A percentile compares a stretch with the other conserved stretches of the same genome.
Evolutionary conservation across 2,329 filamentous ascomycete genomes (phyloP).

Genomic region (Fusarium sp.): DNA sequence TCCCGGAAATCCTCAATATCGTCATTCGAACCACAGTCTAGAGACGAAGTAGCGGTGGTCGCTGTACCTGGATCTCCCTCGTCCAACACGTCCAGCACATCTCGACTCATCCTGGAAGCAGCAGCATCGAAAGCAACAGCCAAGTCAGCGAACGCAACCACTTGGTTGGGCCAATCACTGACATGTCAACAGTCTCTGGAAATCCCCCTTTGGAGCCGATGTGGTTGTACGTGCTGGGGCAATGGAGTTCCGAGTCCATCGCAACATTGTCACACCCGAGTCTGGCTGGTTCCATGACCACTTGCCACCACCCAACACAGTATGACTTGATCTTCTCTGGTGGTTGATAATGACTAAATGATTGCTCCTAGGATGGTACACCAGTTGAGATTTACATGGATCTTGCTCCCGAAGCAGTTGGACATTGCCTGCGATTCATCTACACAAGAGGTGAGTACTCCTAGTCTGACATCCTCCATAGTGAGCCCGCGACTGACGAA

Average conservation of each 20-base stretch:
- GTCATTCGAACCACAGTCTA: conserved; percentile 12
- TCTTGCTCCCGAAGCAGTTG: conserved; percentile 42
- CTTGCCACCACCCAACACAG: conserved; percentile 45
- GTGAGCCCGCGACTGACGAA: background rate
- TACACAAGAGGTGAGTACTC: conserved; percentile 50
- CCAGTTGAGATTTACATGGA: conserved; percentile 42
- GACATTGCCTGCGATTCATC: conserved; percentile 49
- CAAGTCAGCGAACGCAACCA: conserved; percentile 28
- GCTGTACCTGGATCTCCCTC: conserved; percentile 32
- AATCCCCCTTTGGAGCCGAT: conserved; percentile 48
- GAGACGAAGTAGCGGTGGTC: conserved; percentile 15
- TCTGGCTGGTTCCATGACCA: conserved; percentile 51
- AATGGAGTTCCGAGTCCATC: conserved; percentile 47
- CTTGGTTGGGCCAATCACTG: conserved; percentile 11
- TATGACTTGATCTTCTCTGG: conserved; percentile 23
- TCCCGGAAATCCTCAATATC: conserved; percentile 28
- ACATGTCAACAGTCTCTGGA: conserved; percentile 46
- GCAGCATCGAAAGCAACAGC: conserved; percentile 44
- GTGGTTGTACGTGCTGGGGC: conserved; percentile 43
- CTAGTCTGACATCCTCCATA: background rate
- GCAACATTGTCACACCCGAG: conserved; percentile 48
- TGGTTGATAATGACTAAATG: background rate
- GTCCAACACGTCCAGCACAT: conserved; percentile 36
- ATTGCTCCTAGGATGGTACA: conserved; percentile 42
- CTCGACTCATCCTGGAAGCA: conserved; percentile 41